Evolutionary conservation across 2,329 filamentous ascomycete genomes (phyloP).

Genomic region (Pseudogymnoascus sp.): DNA sequence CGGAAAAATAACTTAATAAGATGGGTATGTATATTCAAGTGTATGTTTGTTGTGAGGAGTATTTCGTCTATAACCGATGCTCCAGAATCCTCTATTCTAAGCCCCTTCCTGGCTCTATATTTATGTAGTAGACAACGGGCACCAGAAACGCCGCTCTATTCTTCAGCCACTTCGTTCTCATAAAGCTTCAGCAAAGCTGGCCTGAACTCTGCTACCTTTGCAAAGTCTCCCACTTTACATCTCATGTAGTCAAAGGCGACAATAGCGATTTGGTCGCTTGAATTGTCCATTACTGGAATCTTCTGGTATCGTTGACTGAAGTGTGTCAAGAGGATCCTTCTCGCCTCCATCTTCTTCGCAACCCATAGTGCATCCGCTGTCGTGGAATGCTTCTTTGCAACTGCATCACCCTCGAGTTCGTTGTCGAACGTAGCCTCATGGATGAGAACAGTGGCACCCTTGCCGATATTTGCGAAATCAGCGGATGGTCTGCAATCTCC

Average conservation of each 20-base stretch:
- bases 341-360: slow-evolving; percentile 70
- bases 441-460: slow-evolving; percentile 72
- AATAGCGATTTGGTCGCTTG: slow-evolving; percentile 54
- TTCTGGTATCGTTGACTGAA: slow-evolving; percentile 82
- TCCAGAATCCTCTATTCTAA: background rate
- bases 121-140: background rate
- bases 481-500: slow-evolving; percentile 82
- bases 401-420: slow-evolving; percentile 68
- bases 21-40: background rate
- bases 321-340: slow-evolving; percentile 78
- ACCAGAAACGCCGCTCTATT: background rate
- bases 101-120: background rate
- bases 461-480: slow-evolving; percentile 63
- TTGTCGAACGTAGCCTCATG: slow-evolving; percentile 97
- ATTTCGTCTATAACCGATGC: background rate
- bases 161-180: slow-evolving; percentile 29
- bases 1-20: background rate
- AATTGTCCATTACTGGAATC: slow-evolving; percentile 32
- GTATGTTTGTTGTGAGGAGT: background rate
- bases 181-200: slow-evolving; percentile 53
- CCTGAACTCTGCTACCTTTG: slow-evolving; percentile 55
- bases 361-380: slow-evolving; percentile 77
- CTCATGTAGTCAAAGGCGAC: slow-evolving; percentile 76
- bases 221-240: slow-evolving; percentile 63
- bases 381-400: slow-evolving; percentile 85